Evolutionary conservation across 352 stramenopile genomes (phyloP).

Genomic region (Globisporangium yorkense): DNA sequence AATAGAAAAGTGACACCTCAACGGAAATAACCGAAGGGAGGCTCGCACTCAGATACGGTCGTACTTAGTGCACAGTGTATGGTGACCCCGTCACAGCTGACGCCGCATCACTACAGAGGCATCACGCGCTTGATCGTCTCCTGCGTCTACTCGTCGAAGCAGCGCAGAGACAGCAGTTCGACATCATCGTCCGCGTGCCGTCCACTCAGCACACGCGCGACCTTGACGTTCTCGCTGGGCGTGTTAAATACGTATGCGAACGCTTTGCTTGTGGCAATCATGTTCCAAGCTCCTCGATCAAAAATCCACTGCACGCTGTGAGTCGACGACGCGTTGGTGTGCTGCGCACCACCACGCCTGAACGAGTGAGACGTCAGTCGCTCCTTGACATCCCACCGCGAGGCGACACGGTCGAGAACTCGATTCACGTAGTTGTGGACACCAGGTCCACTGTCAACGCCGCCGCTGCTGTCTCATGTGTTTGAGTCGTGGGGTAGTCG

Average conservation of each 20-base stretch:
- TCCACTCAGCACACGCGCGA: slow-evolving; percentile 19
- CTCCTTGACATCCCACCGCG: neutral
- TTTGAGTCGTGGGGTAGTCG: neutral
- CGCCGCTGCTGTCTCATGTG: neutral
- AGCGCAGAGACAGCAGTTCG: neutral
- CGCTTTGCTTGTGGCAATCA: slow-evolving; percentile 19
- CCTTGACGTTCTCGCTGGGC: slow-evolving; percentile 18
- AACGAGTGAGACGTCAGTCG: neutral
- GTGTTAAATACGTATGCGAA: slow-evolving; percentile 30
- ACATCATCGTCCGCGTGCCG: slow-evolving; percentile 5
- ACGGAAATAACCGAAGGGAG: no score
- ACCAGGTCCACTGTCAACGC: neutral
- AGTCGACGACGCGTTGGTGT: slow-evolving; percentile 7
- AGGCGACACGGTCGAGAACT: neutral
- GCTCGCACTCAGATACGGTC: no score
- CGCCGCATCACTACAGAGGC: no score
- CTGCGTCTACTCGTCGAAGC: neutral
- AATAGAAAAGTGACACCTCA: no score
- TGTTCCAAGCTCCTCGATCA: slow-evolving; percentile 21
- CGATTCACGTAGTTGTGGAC: slow-evolving; percentile 1
- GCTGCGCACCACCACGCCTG: slow-evolving; percentile 7
- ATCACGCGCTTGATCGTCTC: slow-evolving; percentile 2
- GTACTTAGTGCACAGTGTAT: no score
- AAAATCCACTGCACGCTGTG: slow-evolving; percentile 22
- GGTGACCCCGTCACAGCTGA: no score